Evolutionary conservation across 805 yeast species (phyloP), one percentile per base, ranked within the genome.

Genomic region (Vanderwaltozyma polyspora): DNA sequence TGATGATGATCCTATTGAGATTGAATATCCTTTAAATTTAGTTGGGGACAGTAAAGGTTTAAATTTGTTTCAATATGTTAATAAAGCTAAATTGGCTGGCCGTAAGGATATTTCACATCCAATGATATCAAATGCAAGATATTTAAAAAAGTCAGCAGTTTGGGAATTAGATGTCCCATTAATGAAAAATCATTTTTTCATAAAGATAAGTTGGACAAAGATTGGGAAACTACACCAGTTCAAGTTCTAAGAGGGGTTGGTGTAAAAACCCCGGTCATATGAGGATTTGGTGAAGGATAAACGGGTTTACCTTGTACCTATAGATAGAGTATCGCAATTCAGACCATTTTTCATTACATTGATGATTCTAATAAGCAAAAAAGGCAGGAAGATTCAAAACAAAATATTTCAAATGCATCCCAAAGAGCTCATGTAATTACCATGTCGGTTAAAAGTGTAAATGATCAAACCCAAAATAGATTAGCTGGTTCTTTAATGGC

Each of bases 261-360:
- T 29, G 67, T 68, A 16, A 57, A 59, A 4, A 63, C 70, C 23
- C 68, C 66, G 23, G 80, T 79, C 0, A 44, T 70, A 66, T 42
- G 64, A 64, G 9, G 73, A 70, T 0, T 56, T 60, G 30, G 55
- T 69, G 26, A 46, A 54, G 25, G 60, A 70, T 21, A 70, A 68
- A 13, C 74, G 68, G 45, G 48, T 85, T 6, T 74, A 81, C 32
- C 55, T 89, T 40, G 57, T 72, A 1, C 82, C 89, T 1, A 64
- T 87, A 2, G 70, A 73, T 24, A 67, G 74, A 15, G 72, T 81
- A 0, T 72, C 79, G 0, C 96, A 89, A 55, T 55, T 91, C 40
- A 69, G 95, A 44, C 91, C 96, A 3, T 70, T 72, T 46, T 84
- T 91, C 60, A 71, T 43, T 83, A 87, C 51, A 74, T 86, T 28